These are phyloP conservation scores for Fusarium sp. DNA, from an alignment of 2,329 filamentous ascomycete genomes.

Conservation along the genomic window DNA sequence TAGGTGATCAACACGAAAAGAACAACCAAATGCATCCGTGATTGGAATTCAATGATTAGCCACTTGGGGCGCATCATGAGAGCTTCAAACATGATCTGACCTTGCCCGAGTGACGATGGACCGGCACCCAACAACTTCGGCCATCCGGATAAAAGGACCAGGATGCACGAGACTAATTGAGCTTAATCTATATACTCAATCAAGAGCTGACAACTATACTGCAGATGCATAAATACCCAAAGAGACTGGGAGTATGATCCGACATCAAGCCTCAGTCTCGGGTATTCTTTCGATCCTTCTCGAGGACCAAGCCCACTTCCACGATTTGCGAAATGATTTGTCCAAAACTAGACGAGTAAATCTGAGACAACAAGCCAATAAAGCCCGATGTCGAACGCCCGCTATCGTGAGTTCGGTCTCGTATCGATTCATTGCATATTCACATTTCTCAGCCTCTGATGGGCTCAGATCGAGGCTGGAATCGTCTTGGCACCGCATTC, in stretches of 20 bases:
- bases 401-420: not conserved
- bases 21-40: not conserved
- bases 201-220: not conserved
- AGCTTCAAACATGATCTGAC: not conserved
- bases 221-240: constrained; percentile 6
- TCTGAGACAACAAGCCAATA: constrained; percentile 4
- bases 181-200: not conserved
- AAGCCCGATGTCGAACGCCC: constrained; percentile 4
- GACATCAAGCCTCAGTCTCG: not conserved
- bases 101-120: no score
- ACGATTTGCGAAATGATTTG: constrained; percentile 3
- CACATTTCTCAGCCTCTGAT: constrained; percentile 4
- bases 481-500: constrained; percentile 18
- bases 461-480: constrained; percentile 20
- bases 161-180: not conserved
- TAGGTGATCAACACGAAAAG: no score
- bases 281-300: constrained; percentile 6
- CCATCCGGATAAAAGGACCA: not conserved
- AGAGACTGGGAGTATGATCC: not conserved
- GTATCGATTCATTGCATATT: not conserved
- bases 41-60: not conserved
- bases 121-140: not conserved
- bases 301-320: constrained; percentile 9
- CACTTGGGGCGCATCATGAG: not conserved
- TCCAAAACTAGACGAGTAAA: not conserved